These are phyloP conservation scores for Acanthamoeba royreba DNA, from an alignment of 208 protist genomes.

Conservation along the genomic window DNA sequence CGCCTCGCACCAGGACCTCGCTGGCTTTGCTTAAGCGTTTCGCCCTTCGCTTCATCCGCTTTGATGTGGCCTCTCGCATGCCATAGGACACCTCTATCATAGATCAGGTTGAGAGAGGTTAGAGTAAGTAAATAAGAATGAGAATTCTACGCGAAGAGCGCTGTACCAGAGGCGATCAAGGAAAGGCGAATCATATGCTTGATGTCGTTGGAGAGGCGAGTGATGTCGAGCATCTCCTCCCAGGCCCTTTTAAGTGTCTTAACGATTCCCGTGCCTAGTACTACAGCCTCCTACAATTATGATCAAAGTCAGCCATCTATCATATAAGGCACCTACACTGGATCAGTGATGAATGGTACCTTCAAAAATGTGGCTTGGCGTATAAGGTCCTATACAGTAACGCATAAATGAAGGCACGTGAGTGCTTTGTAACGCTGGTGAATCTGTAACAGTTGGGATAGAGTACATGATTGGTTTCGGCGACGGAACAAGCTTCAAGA, in stretches of 20 bases:
- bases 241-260: neutral
- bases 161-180: neutral
- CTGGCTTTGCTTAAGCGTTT: neutral
- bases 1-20: neutral
- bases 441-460: no score
- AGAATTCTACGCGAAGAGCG: no score
- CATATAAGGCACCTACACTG: no score
- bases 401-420: no score
- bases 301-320: no score
- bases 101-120: neutral
- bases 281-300: neutral
- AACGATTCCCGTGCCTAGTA: neutral
- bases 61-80: neutral
- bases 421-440: no score
- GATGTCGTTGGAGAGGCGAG: neutral
- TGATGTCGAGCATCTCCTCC: neutral
- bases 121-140: neutral
- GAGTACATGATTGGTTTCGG: neutral
- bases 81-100: neutral
- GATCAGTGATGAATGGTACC: no score
- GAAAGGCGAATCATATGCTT: neutral
- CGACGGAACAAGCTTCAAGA: neutral
- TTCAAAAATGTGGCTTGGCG: neutral
- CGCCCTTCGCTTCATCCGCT: neutral
- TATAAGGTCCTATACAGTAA: neutral